Evolutionary conservation across 2,329 filamentous ascomycete species (phyloP).

Genomic region (Aurifilum marmelostoma): DNA sequence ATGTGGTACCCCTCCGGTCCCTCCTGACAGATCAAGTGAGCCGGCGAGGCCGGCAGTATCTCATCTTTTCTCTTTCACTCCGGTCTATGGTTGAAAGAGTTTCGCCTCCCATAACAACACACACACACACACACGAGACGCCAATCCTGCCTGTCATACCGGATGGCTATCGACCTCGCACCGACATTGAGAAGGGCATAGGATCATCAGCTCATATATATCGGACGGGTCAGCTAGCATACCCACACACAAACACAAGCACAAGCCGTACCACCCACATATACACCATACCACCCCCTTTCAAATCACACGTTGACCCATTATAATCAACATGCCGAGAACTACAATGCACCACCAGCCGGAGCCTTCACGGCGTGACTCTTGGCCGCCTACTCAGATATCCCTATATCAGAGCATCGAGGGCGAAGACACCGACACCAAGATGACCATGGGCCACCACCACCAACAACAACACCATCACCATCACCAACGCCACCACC

Average conservation of each 20-base stretch:
- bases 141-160: constrained; percentile 22
- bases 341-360: constrained; percentile 15
- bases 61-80: constrained; percentile 22
- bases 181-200: constrained; percentile 9
- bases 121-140: not conserved
- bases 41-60: constrained; percentile 38
- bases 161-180: constrained; percentile 12
- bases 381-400: constrained; percentile 57
- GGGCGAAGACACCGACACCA: constrained; percentile 43
- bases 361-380: constrained; percentile 43
- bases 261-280: not conserved
- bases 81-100: too few species aligned
- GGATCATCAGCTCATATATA: constrained; percentile 17
- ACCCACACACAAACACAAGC: too few species aligned
- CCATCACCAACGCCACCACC: constrained; percentile 30
- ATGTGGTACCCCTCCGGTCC: constrained; percentile 25
- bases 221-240: not conserved
- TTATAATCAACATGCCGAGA: constrained; percentile 14
- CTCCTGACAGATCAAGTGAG: constrained; percentile 33
- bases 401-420: constrained; percentile 48
- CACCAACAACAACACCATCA: not conserved
- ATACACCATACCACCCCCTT: too few species aligned
- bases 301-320: not conserved
- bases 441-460: constrained; percentile 45
- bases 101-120: too few species aligned